Evolutionary conservation across 208 protist species (phyloP).

Genomic region (Wallacemonas sp.): DNA sequence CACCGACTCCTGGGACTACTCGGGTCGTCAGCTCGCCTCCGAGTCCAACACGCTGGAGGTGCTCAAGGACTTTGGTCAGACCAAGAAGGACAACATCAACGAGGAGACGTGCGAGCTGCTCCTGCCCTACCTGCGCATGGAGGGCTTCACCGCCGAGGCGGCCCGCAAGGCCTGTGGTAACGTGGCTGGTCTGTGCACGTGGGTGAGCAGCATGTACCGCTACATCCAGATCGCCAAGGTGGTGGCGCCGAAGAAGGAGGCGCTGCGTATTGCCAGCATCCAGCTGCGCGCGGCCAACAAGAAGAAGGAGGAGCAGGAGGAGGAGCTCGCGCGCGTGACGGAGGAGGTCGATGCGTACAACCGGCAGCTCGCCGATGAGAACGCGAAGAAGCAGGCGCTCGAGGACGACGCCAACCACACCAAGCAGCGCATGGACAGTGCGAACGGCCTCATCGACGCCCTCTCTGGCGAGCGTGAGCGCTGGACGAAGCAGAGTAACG

Average conservation of each 20-base stretch:
- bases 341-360: constrained; percentile 94
- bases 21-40: constrained; percentile 79
- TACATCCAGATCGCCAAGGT: constrained; percentile 98
- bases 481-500: constrained; percentile 96
- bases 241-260: constrained; percentile 96
- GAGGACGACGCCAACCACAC: constrained; percentile 96
- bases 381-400: constrained; percentile 96
- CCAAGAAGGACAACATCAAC: constrained; percentile 96
- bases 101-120: constrained; percentile 98
- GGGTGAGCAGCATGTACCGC: constrained; percentile 96
- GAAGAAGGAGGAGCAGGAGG: constrained; percentile 96
- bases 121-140: constrained; percentile 96
- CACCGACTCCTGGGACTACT: constrained; percentile 91
- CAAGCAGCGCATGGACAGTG: constrained; percentile 96
- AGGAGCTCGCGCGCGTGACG: constrained; percentile 94
- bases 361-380: constrained; percentile 91
- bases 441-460: constrained; percentile 96
- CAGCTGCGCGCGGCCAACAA: constrained; percentile 92
- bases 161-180: constrained; percentile 93
- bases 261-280: constrained; percentile 87
- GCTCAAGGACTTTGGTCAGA: constrained; percentile 82
- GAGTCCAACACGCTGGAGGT: constrained; percentile 76
- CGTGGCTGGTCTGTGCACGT: constrained; percentile 95
- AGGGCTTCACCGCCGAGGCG: constrained; percentile 94
- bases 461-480: constrained; percentile 97